Base-by-base conservation (phyloP, 805 yeast genomes). In the Candida taoyuanica region DNA sequence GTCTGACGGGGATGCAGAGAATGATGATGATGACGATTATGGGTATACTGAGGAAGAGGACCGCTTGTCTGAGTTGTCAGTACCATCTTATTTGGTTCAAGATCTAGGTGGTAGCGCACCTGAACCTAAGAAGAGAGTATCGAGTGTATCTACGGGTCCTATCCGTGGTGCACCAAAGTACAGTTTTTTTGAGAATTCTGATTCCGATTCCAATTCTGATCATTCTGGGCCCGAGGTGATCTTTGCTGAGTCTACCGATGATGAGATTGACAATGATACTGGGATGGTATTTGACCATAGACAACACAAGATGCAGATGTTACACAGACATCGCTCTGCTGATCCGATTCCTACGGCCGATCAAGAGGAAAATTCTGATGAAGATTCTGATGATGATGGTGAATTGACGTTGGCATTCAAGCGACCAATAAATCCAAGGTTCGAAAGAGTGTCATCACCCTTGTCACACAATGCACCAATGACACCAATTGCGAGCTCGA, bases 281-380 rank as follows among this genome's bases (percentile, higher is more conserved):
- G 19, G 6, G 24, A 25, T 25, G 7, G n/a, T 15, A 5, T 24
- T 21, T 16, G 28, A 21, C 24, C 24, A 21, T 21, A 21, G 24
- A 7, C n/a, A n/a, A n/a, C 24, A 21, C 24, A 21, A 21, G 11
- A 21, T 21, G 24, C 24, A 21, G 9, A 21, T 21, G 24, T 26
- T 29, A 13, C 35, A 31, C 15, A 23, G 34, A 31, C 28, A 17
- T 9, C 30, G 31, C 18, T 31, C 36, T 17, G 38, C 34, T 12
- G 34, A 34, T 21, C 21, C 29, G 7, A 15, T 19, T 27, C 36
- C 26, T 9, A 9, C 21, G 21, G 8, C 17, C 8, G 3, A 17
- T 21, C 50, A 45, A 31, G 70, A 62, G 23, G 73, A 66, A 15
- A 64, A 56, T n/a, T n/a, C n/a, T 24, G 73, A 65, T 33, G 33